phyloP scores from a whole-genome alignment of 306 rosid species.

The Comarum palustre region DNA sequence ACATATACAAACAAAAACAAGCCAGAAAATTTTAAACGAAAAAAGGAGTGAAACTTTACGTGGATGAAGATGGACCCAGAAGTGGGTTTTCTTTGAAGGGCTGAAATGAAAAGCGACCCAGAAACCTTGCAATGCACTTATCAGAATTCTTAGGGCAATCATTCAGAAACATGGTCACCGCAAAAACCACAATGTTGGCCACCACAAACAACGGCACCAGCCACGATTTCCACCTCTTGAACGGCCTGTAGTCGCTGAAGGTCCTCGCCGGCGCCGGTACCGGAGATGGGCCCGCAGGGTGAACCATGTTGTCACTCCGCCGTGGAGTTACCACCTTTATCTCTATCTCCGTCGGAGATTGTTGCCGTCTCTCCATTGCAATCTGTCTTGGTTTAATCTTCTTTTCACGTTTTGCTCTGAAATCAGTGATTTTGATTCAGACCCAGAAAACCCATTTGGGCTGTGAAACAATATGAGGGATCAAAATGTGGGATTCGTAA shows the following conservation, averaged over 20 bases:
- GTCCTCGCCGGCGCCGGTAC: conserved; percentile 6
- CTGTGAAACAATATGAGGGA: not conserved
- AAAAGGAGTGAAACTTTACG: conserved; percentile 38
- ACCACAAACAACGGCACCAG: conserved; percentile 64
- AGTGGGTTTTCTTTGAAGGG: conserved; percentile 78
- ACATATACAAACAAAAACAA: not conserved
- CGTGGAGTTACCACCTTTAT: conserved; percentile 50
- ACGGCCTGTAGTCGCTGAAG: conserved; percentile 31
- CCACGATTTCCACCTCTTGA: conserved; percentile 66
- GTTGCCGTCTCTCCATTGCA: conserved; percentile 44
- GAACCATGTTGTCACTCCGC: conserved; percentile 28
- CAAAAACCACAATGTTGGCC: conserved; percentile 48
- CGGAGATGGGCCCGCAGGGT: conserved; percentile 21
- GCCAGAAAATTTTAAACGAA: not conserved
- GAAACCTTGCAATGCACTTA: conserved; percentile 50
- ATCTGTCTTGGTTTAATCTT: not conserved
- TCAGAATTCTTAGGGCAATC: conserved; percentile 53
- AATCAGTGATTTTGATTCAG: conserved; percentile 26
- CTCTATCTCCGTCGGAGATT: conserved; percentile 37
- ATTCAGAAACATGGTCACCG: conserved; percentile 54
- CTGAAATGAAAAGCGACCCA: conserved; percentile 78
- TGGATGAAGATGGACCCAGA: conserved; percentile 72
- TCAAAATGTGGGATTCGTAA: conserved; percentile 3
- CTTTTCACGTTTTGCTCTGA: not conserved
- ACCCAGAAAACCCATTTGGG: conserved; percentile 19